These are phyloP conservation scores for Setaria italica DNA, from an alignment of 202 grass and related monocot genomes.

Conservation along the genomic window DNA sequence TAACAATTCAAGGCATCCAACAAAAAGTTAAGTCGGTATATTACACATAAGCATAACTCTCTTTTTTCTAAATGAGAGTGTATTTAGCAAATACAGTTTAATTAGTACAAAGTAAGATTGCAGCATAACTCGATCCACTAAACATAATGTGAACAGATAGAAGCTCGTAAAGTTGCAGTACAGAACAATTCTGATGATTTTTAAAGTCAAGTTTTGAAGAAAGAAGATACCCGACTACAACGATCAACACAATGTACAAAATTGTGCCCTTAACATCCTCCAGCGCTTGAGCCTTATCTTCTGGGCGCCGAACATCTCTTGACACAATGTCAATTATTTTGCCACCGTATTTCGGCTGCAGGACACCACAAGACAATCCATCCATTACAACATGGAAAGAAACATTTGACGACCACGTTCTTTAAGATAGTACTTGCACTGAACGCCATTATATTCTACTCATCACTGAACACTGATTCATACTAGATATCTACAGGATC, in stretches of 20 bases:
- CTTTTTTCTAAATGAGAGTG: background rate
- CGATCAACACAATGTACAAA: constrained; percentile 83
- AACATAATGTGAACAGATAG: constrained; percentile 35
- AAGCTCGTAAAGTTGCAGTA: background rate
- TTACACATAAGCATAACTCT: constrained; percentile 4
- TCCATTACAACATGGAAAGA: constrained; percentile 35
- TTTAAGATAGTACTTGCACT: constrained; percentile 1
- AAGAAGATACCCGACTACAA: constrained; percentile 77
- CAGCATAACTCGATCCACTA: constrained; percentile 21
- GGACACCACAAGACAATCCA: constrained; percentile 49
- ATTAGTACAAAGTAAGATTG: constrained; percentile 31
- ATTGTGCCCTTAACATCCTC: constrained; percentile 81
- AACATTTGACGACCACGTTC: background rate
- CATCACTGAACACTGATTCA: constrained; percentile 7
- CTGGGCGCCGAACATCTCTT: constrained; percentile 69
- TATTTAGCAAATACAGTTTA: background rate
- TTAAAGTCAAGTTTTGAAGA: constrained; percentile 35
- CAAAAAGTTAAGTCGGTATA: background rate
- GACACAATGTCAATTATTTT: constrained; percentile 98
- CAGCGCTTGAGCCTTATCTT: constrained; percentile 80
- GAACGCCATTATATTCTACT: background rate
- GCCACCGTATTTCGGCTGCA: constrained; percentile 95
- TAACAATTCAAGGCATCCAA: constrained; percentile 16
- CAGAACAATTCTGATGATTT: constrained; percentile 25
- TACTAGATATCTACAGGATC: background rate